Percentiles rank a stretch among this genome's conserved stretches.
These are phyloP conservation scores for Kwoniella newhampshirensis DNA, from an alignment of 768 basidiomycete genomes.

Conservation along the genomic window DNA sequence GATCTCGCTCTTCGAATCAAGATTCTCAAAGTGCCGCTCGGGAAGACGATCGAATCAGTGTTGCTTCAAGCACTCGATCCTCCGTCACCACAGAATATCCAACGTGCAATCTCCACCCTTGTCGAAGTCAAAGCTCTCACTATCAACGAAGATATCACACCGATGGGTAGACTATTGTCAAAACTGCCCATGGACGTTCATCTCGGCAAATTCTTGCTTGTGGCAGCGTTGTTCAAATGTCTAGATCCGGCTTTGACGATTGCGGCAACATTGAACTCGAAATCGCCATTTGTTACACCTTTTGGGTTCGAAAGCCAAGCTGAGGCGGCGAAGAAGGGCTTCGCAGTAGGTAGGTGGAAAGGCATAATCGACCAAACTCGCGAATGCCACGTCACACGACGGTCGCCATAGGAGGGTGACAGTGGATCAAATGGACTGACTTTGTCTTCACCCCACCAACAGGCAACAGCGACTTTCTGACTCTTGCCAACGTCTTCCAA, in stretches of 20 bases:
- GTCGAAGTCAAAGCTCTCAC: conserved; percentile 92
- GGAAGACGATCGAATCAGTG: conserved; percentile 82
- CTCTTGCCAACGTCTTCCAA: conserved; percentile 83
- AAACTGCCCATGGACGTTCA: conserved; percentile 94
- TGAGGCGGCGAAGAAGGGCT: conserved; percentile 74
- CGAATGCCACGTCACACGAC: neutral
- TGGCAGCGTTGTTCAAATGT: conserved; percentile 79
- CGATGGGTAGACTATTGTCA: conserved; percentile 85
- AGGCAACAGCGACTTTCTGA: conserved; percentile 95
- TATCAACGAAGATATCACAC: conserved; percentile 81
- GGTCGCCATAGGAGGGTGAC: too few relatives aligned
- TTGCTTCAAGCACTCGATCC: conserved; percentile 85
- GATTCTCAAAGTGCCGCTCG: conserved; percentile 86
- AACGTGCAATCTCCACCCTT: conserved; percentile 83
- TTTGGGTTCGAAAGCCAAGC: conserved; percentile 85
- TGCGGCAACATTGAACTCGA: conserved; percentile 85
- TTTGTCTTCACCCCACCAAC: conserved; percentile 1
- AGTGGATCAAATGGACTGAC: neutral
- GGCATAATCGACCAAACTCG: too few relatives aligned
- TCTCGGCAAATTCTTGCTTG: conserved; percentile 86
- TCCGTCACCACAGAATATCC: conserved; percentile 78
- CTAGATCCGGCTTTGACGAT: conserved; percentile 96
- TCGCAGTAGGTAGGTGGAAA: conserved; percentile 68
- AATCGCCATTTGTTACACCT: conserved; percentile 87
- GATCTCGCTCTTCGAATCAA: conserved; percentile 62